Conservation (phyloP, 2,329 filamentous ascomycete species). For the Falciphora oryzae region DNA sequence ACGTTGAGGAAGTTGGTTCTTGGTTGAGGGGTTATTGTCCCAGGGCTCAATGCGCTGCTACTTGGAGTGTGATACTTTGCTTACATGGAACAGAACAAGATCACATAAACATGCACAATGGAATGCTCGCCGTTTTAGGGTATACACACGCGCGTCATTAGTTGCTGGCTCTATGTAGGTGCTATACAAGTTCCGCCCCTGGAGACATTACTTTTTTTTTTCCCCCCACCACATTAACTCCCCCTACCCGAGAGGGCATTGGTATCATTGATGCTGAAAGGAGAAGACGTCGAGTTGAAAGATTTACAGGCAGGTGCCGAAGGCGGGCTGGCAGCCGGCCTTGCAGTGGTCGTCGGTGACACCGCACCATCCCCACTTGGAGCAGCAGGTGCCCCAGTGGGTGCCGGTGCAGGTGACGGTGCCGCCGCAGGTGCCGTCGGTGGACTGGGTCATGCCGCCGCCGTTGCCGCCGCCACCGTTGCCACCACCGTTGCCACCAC, state of each 20-base stretch:
- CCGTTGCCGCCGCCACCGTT: neutral
- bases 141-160: neutral
- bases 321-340: slow-evolving; percentile 1
- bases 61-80: too few species aligned
- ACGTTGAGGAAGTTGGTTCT: slow-evolving; percentile 16
- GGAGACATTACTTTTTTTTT: neutral
- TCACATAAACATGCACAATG: too few species aligned
- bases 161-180: neutral
- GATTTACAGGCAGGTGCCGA: slow-evolving; percentile 5
- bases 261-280: neutral
- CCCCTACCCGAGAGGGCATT: neutral
- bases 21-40: neutral
- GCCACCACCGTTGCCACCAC: neutral
- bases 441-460: neutral
- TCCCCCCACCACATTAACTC: neutral
- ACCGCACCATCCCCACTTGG: slow-evolving; percentile 3
- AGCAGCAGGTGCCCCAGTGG: slow-evolving; percentile 8
- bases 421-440: slow-evolving; percentile 8
- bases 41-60: too few species aligned
- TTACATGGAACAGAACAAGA: too few species aligned
- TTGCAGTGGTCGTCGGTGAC: slow-evolving; percentile 4
- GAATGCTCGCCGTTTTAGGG: neutral
- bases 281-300: neutral
- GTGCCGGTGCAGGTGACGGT: slow-evolving; percentile 8
- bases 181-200: neutral